Evolutionary conservation across 2,329 filamentous ascomycete species (phyloP).

Genomic region (Diaporthe velutina): DNA sequence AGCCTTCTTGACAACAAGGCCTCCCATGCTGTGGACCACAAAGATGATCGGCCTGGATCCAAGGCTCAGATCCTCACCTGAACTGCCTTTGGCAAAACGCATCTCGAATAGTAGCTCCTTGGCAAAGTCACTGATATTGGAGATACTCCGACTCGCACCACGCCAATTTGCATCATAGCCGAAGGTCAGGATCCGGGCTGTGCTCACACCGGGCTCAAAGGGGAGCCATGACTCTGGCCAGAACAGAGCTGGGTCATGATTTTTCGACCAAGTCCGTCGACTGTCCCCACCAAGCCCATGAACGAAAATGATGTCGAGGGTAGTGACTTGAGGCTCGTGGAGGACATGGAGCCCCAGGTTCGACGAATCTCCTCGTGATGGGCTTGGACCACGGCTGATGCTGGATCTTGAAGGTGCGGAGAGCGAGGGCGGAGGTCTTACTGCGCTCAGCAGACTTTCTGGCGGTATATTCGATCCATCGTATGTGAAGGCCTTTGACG

Average conservation of each 20-base stretch:
- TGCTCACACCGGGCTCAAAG: neutral
- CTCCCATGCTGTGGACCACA: conserved; percentile 21
- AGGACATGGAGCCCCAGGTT: neutral
- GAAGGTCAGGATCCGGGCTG: neutral
- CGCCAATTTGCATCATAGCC: conserved; percentile 1
- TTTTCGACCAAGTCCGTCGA: neutral
- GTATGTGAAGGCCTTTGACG: neutral
- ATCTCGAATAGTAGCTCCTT: conserved; percentile 1
- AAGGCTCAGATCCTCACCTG: neutral
- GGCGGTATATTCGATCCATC: neutral
- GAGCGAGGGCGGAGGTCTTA: too few species aligned
- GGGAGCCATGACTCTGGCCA: neutral
- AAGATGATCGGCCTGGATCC: neutral
- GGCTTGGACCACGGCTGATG: neutral
- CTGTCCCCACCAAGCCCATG: neutral
- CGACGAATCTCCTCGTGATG: neutral
- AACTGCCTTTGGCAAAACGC: neutral
- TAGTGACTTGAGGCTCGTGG: neutral
- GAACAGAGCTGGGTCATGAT: neutral
- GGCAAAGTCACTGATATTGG: neutral
- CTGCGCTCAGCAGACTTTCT: neutral
- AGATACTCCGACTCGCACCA: too few species aligned
- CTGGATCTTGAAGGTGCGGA: too few species aligned
- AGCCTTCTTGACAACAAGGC: neutral
- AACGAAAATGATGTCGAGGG: neutral